phyloP scores from a whole-genome alignment of 495 filamentous ascomycete genomes.

The Lasiosphaeria miniovina region DNA sequence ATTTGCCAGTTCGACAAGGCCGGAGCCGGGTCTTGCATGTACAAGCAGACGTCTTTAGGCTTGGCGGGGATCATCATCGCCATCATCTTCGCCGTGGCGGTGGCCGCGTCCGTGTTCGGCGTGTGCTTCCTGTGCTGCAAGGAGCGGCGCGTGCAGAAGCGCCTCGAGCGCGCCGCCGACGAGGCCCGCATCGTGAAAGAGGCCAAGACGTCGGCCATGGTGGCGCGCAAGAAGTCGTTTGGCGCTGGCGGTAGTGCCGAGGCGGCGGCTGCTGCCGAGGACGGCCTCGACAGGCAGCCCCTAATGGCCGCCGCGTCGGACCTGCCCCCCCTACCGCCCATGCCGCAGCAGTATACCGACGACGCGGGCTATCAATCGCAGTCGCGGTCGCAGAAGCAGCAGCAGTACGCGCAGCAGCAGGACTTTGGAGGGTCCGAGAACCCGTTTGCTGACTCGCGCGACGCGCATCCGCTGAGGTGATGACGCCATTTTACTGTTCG shows the following conservation, averaged over 20 bases:
- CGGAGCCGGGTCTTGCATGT: slow-evolving; percentile 44
- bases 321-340: slow-evolving; percentile 13
- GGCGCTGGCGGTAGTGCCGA: slow-evolving; percentile 16
- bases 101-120: slow-evolving; percentile 27
- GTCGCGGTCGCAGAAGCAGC: no score
- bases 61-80: slow-evolving; percentile 41
- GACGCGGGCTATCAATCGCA: not conserved
- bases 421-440: slow-evolving; percentile 13
- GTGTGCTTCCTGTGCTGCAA: slow-evolving; percentile 42
- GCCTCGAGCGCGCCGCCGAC: slow-evolving; percentile 30
- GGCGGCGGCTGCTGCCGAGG: slow-evolving; percentile 75
- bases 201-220: slow-evolving; percentile 23
- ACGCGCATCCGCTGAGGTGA: slow-evolving; percentile 12
- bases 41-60: slow-evolving; percentile 32
- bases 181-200: slow-evolving; percentile 38
- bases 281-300: slow-evolving; percentile 43
- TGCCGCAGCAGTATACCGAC: slow-evolving; percentile 11
- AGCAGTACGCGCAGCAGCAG: not conserved
- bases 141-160: slow-evolving; percentile 34
- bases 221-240: slow-evolving; percentile 23
- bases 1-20: slow-evolving; percentile 39
- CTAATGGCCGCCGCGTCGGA: slow-evolving; percentile 24
- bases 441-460: slow-evolving; percentile 23
- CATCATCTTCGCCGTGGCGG: slow-evolving; percentile 35
- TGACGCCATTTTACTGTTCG: not conserved